phyloP scores from a whole-genome alignment of 768 basidiomycete genomes.

The Tulasnella sp. region DNA sequence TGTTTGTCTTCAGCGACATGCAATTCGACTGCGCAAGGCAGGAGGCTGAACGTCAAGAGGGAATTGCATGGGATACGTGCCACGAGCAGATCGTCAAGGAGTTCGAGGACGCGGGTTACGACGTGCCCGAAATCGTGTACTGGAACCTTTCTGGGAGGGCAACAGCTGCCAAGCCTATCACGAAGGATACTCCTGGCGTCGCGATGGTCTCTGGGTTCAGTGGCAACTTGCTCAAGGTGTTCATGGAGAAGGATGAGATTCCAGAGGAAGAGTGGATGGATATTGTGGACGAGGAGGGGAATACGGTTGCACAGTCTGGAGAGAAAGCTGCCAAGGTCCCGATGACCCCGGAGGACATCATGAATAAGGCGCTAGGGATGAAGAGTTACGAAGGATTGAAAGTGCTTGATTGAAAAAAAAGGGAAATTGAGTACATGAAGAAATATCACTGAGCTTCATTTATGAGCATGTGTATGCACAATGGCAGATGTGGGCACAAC shows the following conservation, averaged over 20 bases:
- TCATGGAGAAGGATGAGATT: slow-evolving; percentile 44
- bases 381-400: slow-evolving; percentile 44
- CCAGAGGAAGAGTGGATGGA: slow-evolving; percentile 32
- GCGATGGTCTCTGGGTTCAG: slow-evolving; percentile 63
- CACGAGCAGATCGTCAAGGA: slow-evolving; percentile 44
- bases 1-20: slow-evolving; percentile 73
- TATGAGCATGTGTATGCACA: too few relatives aligned
- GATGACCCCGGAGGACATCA: slow-evolving; percentile 30
- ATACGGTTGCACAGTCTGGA: slow-evolving; percentile 21
- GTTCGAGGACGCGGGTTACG: slow-evolving; percentile 53
- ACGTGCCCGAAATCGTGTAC: slow-evolving; percentile 61
- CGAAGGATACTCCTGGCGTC: slow-evolving; percentile 45
- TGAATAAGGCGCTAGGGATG: slow-evolving; percentile 21
- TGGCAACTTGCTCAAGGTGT: slow-evolving; percentile 56
- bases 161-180: slow-evolving; percentile 35
- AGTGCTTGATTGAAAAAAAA: slow-evolving; percentile 45
- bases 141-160: slow-evolving; percentile 41
- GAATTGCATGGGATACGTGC: slow-evolving; percentile 45
- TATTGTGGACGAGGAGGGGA: slow-evolving; percentile 21
- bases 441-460: too few relatives aligned
- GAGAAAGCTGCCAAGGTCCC: slow-evolving; percentile 34
- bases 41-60: not conserved
- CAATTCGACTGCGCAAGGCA: slow-evolving; percentile 45
- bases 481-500: too few relatives aligned
- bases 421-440: too few relatives aligned